These are phyloP conservation scores for Kandelia obovata DNA, from an alignment of 345 rosid genomes.

Conservation along the genomic window DNA sequence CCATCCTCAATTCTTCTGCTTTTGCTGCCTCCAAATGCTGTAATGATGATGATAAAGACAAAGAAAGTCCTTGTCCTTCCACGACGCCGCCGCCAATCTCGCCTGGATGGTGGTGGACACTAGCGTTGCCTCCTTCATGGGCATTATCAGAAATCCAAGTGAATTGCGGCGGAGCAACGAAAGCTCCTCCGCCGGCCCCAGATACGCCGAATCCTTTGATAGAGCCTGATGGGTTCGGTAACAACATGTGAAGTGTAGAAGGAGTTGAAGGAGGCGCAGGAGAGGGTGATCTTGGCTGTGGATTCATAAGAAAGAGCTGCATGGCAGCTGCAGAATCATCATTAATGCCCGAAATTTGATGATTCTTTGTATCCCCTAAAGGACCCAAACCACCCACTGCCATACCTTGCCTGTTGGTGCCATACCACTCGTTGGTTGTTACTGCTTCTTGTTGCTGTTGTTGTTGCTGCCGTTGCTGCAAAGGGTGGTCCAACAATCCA, in stretches of 20 bases:
- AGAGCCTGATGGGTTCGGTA: slow-evolving; percentile 59
- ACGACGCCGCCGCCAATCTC: slow-evolving; percentile 55
- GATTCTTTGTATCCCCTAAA: slow-evolving; percentile 35
- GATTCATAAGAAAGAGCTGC: slow-evolving; percentile 88
- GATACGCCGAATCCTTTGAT: slow-evolving; percentile 43
- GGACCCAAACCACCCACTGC: slow-evolving; percentile 26
- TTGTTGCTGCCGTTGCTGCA: slow-evolving; percentile 7
- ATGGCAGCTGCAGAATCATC: slow-evolving; percentile 79
- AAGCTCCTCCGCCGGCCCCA: slow-evolving; percentile 23
- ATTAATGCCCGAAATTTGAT: slow-evolving; percentile 64
- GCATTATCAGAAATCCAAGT: slow-evolving; percentile 57
- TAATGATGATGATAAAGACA: slow-evolving; percentile 73
- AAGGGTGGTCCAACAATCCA: slow-evolving; percentile 33
- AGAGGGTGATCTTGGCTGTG: slow-evolving; percentile 77
- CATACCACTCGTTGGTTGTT: slow-evolving; percentile 45
- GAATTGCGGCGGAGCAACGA: slow-evolving; percentile 47
- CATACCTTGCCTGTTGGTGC: slow-evolving; percentile 22
- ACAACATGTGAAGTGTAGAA: slow-evolving; percentile 85
- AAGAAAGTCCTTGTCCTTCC: slow-evolving; percentile 84
- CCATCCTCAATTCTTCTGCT: slow-evolving; percentile 71
- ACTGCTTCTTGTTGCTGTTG: slow-evolving; percentile 2
- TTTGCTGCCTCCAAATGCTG: slow-evolving; percentile 81
- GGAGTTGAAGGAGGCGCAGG: slow-evolving; percentile 36
- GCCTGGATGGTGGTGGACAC: slow-evolving; percentile 27
- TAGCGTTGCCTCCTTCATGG: slow-evolving; percentile 34